These are phyloP conservation scores for Hanseniaspora lindneri DNA, from an alignment of 805 yeast species.

Conservation along the genomic window DNA sequence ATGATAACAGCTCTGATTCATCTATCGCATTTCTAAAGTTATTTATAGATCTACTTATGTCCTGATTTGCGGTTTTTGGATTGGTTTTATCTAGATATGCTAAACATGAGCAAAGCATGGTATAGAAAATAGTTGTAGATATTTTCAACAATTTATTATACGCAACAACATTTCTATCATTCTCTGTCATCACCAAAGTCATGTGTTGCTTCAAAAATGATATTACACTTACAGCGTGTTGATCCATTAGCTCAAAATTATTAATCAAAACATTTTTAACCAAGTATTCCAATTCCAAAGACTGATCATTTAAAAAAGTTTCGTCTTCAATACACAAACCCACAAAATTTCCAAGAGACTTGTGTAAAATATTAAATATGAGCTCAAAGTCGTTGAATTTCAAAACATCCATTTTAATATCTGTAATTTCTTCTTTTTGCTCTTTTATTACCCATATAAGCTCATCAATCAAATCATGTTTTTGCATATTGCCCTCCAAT, in stretches of 20 bases:
- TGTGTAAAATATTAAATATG: background rate
- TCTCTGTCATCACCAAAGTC: constrained; percentile 2
- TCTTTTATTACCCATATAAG: constrained; percentile 5
- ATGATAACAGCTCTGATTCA: constrained; percentile 33
- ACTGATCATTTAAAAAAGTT: constrained; percentile 6
- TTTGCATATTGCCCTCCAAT: background rate
- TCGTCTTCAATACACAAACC: background rate
- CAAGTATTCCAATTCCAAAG: constrained; percentile 8
- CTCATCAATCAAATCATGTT: constrained; percentile 2
- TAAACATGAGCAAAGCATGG: constrained; percentile 7
- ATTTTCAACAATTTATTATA: constrained; percentile 13
- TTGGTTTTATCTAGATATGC: background rate
- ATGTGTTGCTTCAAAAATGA: constrained; percentile 12
- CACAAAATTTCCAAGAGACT: background rate
- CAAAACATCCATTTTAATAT: constrained; percentile 17
- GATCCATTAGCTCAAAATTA: background rate
- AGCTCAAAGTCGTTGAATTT: background rate
- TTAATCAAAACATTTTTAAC: background rate
- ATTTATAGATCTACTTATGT: background rate
- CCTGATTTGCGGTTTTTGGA: constrained; percentile 4
- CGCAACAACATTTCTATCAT: background rate
- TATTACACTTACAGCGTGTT: background rate
- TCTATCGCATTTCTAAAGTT: constrained; percentile 20
- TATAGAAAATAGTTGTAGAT: constrained; percentile 18
- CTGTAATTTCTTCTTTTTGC: constrained; percentile 6